Percentiles rank a stretch among this genome's conserved stretches.
Conservation (phyloP, 441 rosid species). For the Kokia cookei region DNA sequence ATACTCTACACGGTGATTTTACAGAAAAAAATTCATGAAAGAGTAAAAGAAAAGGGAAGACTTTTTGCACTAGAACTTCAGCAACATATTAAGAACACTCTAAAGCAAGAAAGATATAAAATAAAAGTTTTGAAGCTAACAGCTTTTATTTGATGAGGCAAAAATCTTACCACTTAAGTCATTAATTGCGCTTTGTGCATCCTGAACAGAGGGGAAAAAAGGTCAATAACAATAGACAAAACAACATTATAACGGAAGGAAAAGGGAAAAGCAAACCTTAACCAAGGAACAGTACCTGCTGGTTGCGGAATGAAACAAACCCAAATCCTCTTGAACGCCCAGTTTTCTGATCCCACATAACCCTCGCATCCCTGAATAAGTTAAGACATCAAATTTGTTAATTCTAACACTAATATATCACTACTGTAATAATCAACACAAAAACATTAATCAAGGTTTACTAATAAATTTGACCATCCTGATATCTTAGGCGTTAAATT, state of each 20-base stretch:
- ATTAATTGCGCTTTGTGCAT: constrained; percentile 91
- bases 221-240: constrained; percentile 1
- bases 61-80: background rate
- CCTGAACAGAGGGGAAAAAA: constrained; percentile 34
- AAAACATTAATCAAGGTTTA: constrained; percentile 7
- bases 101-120: background rate
- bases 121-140: background rate
- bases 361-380: constrained; percentile 78
- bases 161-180: constrained; percentile 69
- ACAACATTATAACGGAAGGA: background rate
- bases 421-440: background rate
- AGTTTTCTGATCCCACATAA: constrained; percentile 99
- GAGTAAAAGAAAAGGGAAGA: background rate
- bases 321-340: constrained; percentile 98
- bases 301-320: constrained; percentile 90
- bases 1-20: background rate
- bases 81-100: background rate
- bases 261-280: background rate
- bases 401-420: background rate
- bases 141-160: background rate
- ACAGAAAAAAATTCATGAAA: background rate
- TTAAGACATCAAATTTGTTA: constrained; percentile 9
- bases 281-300: constrained; percentile 47
- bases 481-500: background rate
- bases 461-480: background rate